Base-by-base conservation (phyloP, 495 filamentous ascomycete species). In the Neurospora sp. region DNA sequence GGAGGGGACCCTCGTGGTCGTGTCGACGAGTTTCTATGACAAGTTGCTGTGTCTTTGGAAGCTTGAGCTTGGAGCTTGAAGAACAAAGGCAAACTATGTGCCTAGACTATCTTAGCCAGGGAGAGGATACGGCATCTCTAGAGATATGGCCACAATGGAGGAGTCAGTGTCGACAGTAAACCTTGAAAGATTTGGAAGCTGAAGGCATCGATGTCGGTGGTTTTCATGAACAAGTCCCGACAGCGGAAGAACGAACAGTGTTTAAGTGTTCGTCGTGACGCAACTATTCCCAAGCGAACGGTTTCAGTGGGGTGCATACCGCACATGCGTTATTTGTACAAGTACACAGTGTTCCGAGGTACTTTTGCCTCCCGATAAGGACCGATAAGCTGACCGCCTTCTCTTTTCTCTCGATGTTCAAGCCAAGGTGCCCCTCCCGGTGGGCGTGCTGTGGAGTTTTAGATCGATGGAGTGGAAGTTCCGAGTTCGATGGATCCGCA, bases 11-110 rank as follows among this genome's bases (percentile, higher is more conserved):
- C 71, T 88, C 69, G 78, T 86, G 4, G 85, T 89, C 75, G 85
- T 96, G 11, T 94, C 92, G 36, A 94, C 92, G 31, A 97, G 94
- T 82, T 97, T 97, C 78, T 97, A 97, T 79, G 94, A 97, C 83
- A 88, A 86, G 76, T 81, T 92, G 72, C 76, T 97, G 19, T 96
- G 91, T 82, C 75, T 94, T n/a, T 98, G 94, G 94, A 82, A 85
- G 66, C 81, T 86, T 76, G 82, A 78, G 5, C 38, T 71, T 71
- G 40, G 39, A 36, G 13, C 24, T 28, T 71, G 24, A 43, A 34
- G 15, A 43, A 11, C 4, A 13, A 13, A 28, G 19, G 43, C 43
- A 24, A 42, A 42, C 40, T 19, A 17, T 42, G 37, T 38, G 37
- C 37, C 37, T 38, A 38, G 37, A 38, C 40, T 15, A 40, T 10